phyloP scores from a whole-genome alignment of 2,329 filamentous ascomycete genomes.

The Didymella exigua region DNA sequence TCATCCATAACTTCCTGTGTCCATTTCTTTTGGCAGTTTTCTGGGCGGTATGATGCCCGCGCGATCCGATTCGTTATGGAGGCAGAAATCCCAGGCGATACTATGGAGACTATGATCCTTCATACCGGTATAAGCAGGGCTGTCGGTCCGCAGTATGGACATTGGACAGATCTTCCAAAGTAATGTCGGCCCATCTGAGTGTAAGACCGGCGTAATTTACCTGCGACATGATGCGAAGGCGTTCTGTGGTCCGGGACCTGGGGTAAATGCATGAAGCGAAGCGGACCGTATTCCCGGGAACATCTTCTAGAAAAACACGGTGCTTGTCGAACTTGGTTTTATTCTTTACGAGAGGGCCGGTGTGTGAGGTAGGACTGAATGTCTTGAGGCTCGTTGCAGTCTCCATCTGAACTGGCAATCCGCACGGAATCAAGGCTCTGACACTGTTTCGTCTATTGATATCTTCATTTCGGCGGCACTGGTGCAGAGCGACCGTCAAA shows the following conservation, averaged over 20 bases:
- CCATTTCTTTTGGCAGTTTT: neutral
- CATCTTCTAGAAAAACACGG: neutral
- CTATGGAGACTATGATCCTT: conserved; percentile 7
- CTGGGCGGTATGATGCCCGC: neutral
- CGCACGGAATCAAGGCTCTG: neutral
- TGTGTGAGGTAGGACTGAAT: no score
- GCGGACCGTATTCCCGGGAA: conserved; percentile 10
- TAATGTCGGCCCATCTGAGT: conserved; percentile 2
- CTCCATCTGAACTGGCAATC: neutral
- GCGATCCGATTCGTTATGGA: conserved; percentile 4
- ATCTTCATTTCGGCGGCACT: conserved; percentile 9
- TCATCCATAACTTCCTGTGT: neutral
- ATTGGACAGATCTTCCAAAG: conserved; percentile 10
- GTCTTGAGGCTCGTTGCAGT: neutral
- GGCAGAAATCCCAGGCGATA: neutral
- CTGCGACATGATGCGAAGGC: conserved; percentile 6
- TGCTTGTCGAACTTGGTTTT: neutral
- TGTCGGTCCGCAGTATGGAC: neutral
- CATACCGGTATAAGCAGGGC: conserved; percentile 5
- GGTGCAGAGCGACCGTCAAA: conserved; percentile 7
- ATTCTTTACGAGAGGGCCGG: neutral
- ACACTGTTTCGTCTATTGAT: neutral
- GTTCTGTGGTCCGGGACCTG: conserved; percentile 2
- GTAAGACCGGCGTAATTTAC: conserved; percentile 9
- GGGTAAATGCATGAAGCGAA: conserved; percentile 8